Percentiles rank a stretch among this genome's conserved stretches.
Conservation (phyloP, 495 filamentous ascomycete species). For the Penicillium simplicissimum region DNA sequence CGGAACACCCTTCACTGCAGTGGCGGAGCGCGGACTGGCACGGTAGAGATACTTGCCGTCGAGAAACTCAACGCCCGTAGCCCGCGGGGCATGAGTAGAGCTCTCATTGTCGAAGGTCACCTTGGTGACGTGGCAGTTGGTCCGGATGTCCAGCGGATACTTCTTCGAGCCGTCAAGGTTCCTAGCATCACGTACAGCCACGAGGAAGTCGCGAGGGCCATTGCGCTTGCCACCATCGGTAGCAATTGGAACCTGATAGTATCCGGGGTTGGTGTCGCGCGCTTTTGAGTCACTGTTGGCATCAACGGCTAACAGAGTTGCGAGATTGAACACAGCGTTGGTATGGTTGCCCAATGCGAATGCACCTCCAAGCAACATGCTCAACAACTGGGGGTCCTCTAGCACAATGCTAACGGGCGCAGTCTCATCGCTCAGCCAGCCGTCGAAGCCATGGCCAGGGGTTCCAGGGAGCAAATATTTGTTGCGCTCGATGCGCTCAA, state of each 20-base stretch:
- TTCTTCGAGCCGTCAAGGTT: slow-evolving; percentile 53
- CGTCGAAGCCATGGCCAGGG: slow-evolving; percentile 57
- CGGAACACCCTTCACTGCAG: slow-evolving; percentile 35
- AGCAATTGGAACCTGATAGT: slow-evolving; percentile 56
- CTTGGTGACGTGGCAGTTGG: slow-evolving; percentile 62
- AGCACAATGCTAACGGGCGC: slow-evolving; percentile 50
- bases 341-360: slow-evolving; percentile 49
- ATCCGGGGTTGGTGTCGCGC: slow-evolving; percentile 43
- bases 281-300: slow-evolving; percentile 47
- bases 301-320: slow-evolving; percentile 50
- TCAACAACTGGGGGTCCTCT: slow-evolving; percentile 53
- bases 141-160: slow-evolving; percentile 59
- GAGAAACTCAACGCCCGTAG: slow-evolving; percentile 64
- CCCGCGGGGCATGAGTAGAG: slow-evolving; percentile 43
- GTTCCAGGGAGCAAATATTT: slow-evolving; percentile 46
- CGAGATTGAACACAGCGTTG: slow-evolving; percentile 39
- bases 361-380: slow-evolving; percentile 50
- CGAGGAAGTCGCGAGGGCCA: slow-evolving; percentile 55
- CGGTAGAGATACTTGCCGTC: slow-evolving; percentile 59
- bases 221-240: slow-evolving; percentile 50
- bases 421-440: slow-evolving; percentile 55
- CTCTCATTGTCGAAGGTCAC: slow-evolving; percentile 50
- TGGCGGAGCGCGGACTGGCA: slow-evolving; percentile 48
- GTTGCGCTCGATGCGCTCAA: slow-evolving; percentile 52
- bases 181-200: slow-evolving; percentile 49